phyloP scores from a whole-genome alignment of 768 basidiomycete species.

The Imleria badia region DNA sequence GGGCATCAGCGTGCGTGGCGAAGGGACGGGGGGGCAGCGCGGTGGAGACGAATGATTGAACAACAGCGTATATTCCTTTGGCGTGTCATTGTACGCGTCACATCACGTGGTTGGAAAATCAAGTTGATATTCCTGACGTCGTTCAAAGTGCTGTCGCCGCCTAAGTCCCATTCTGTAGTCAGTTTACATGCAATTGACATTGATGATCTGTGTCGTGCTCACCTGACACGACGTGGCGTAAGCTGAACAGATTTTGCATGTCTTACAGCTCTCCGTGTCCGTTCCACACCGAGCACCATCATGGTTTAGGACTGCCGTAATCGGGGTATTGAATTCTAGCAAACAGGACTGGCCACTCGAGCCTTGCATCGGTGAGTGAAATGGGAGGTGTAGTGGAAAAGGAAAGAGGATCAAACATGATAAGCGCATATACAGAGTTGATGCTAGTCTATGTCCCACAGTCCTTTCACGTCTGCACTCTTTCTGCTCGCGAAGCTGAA shows the following conservation, averaged over 20 bases:
- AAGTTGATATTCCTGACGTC: not conserved
- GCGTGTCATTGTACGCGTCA: constrained; percentile 5
- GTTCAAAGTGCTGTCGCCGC: not conserved
- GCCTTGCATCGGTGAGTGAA: constrained; percentile 1
- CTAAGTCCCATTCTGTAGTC: not conserved
- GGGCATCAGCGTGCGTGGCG: constrained; percentile 4
- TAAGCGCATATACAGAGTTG: constrained; percentile 19
- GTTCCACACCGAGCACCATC: not conserved
- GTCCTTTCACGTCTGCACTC: constrained; percentile 5
- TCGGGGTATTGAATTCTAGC: not conserved
- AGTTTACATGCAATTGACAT: too few relatives aligned
- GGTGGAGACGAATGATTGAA: not conserved
- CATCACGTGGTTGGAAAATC: constrained; percentile 26
- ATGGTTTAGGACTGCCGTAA: not conserved
- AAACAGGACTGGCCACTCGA: not conserved
- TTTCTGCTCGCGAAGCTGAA: not conserved
- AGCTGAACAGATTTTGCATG: too few relatives aligned
- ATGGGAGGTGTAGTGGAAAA: not conserved
- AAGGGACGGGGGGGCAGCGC: not conserved
- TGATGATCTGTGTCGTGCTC: too few relatives aligned
- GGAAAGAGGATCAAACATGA: constrained; percentile 7
- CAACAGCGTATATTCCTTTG: constrained; percentile 1
- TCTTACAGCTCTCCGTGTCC: not conserved
- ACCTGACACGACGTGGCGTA: not conserved
- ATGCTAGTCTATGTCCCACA: constrained; percentile 25